A percentile compares a stretch with the other conserved stretches of the same genome.
These are phyloP conservation scores for Lyophyllum decastes DNA, from an alignment of 768 basidiomycete genomes.

Conservation along the genomic window DNA sequence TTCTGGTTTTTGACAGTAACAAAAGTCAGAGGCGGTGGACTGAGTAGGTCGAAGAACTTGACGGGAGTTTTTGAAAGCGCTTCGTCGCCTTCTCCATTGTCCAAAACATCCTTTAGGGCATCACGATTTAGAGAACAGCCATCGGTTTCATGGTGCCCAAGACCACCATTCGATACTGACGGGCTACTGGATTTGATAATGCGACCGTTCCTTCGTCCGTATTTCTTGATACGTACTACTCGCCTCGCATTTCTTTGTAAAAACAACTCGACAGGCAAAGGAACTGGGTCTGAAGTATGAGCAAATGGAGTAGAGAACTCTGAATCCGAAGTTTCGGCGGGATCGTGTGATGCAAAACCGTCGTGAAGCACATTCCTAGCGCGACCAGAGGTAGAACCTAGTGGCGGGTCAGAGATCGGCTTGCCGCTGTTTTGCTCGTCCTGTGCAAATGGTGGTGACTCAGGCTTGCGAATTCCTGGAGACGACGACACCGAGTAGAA, in stretches of 20 bases:
- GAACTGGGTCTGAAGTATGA: constrained; percentile 11
- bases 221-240: constrained; percentile 16
- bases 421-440: background rate
- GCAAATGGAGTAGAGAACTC: background rate
- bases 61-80: background rate
- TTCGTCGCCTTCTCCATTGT: background rate
- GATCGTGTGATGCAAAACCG: background rate
- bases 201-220: constrained; percentile 18
- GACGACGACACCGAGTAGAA: constrained; percentile 26
- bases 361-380: background rate
- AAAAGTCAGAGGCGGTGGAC: constrained; percentile 29
- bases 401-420: background rate
- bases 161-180: background rate
- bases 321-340: background rate
- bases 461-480: background rate
- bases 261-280: constrained; percentile 32
- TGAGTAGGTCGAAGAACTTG: constrained; percentile 1
- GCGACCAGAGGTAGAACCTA: background rate
- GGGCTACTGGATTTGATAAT: constrained; percentile 13
- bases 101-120: background rate
- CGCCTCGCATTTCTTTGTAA: constrained; percentile 20
- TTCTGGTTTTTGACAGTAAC: constrained; percentile 10
- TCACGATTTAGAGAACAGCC: background rate
- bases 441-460: background rate
- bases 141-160: constrained; percentile 5